Evolutionary conservation across 2,329 filamentous ascomycete species (phyloP).

Genomic region (Diaporthe vaccinii): DNA sequence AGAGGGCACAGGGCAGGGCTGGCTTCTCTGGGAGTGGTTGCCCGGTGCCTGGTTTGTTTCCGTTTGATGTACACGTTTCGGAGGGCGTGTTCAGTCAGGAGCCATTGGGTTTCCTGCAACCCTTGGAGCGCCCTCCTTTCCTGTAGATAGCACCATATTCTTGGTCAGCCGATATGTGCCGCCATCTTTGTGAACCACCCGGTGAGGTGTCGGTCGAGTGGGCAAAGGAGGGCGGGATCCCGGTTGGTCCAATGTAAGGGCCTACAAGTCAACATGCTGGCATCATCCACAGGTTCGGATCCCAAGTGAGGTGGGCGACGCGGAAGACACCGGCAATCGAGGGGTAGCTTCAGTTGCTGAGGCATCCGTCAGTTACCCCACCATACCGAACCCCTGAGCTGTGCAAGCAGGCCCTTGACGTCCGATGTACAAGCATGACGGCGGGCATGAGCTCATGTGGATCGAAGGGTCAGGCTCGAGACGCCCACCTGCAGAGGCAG

Average conservation of each 20-base stretch:
- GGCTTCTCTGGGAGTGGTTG: constrained; percentile 30
- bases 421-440: constrained; percentile 26
- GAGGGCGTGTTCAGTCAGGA: constrained; percentile 14
- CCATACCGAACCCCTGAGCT: constrained; percentile 35
- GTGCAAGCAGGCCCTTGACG: constrained; percentile 9
- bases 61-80: constrained; percentile 37
- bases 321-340: constrained; percentile 24
- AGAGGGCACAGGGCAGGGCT: constrained; percentile 34
- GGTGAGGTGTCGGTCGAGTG: neutral
- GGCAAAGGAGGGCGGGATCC: neutral
- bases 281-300: neutral
- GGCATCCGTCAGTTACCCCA: constrained; percentile 27
- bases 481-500: constrained; percentile 16
- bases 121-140: constrained; percentile 6
- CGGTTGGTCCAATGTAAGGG: neutral
- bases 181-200: neutral
- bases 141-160: constrained; percentile 8
- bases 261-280: neutral
- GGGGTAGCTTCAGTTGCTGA: constrained; percentile 37
- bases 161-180: neutral
- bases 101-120: constrained; percentile 34
- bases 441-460: constrained; percentile 28
- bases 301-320: constrained; percentile 21
- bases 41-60: constrained; percentile 33
- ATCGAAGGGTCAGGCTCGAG: constrained; percentile 22